Evolutionary conservation across 805 yeast species (phyloP), one percentile per base, ranked within the genome.

Genomic region (Schizosaccharomyces octosporus): DNA sequence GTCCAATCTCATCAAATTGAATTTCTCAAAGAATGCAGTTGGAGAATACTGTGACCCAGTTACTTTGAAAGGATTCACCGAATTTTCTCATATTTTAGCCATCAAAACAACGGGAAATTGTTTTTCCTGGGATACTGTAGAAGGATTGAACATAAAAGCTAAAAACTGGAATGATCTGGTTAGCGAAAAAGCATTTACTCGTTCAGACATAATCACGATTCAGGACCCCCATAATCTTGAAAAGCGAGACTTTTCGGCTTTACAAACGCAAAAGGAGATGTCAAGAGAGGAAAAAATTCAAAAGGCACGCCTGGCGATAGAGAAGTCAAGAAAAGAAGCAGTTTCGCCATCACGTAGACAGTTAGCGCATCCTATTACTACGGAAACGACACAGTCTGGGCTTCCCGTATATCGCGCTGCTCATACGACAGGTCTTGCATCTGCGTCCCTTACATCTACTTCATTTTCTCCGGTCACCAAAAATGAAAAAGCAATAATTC

Each of bases 11-110:
- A 63, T 68, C 19, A 63, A 67, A 60, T 64, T 71, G 57, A 62
- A 64, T 19, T 64, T 70, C 41, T 60, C 64, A 2, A 63, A 63
- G 55, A 67, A 71, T 51, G 63, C 60, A 1, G 64, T 62, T 5
- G 68, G 68, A 5, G 61, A 63, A 29, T 67, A 65, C 43, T 66
- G 69, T 48, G 73, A 71, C 63, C 73, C 73, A 4, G 71, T 71
- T 24, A 69, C 70, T 24, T 65, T 66, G 64, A 69, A 71, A 62
- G 69, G 66, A 32, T 66, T 71, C 42, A 66, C 65, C 32, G 62
- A 65, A 11, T 62, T 61, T 32, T 64, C 68, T 19, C 63, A 64
- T 36, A 69, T 70, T 6, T 72, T 71, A 27, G 65, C 65, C 4
- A 64, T 71, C 19, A 51, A 62, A 54, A 59, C 69, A 2, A 67